Percentiles rank a stretch among this genome's conserved stretches.
Conservation (phyloP, 805 yeast genomes). For the Sugiyamaella chiloensis region DNA sequence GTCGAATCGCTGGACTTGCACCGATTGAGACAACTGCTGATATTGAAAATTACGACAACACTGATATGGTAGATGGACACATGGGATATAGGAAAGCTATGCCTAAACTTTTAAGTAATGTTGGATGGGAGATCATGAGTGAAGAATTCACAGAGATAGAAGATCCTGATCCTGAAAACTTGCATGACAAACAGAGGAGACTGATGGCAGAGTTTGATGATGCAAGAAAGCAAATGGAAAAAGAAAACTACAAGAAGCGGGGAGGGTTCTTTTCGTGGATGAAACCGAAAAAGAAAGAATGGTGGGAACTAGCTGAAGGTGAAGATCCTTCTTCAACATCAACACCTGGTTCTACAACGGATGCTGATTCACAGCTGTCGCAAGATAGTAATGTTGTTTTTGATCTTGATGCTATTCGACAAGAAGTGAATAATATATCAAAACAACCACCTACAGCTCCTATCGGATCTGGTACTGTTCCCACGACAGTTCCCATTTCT, state of each 20-base stretch:
- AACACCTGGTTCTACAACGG: conserved; percentile 37
- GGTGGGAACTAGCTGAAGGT: conserved; percentile 50
- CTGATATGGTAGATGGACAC: conserved; percentile 87
- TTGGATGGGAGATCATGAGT: conserved; percentile 77
- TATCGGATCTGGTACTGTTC: neutral
- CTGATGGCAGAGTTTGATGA: conserved; percentile 82
- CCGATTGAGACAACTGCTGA: conserved; percentile 53
- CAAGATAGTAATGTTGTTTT: conserved; percentile 37
- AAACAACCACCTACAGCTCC: conserved; percentile 11
- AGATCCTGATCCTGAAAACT: conserved; percentile 88
- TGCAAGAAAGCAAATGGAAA: conserved; percentile 61
- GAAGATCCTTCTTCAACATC: conserved; percentile 35
- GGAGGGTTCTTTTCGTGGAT: conserved; percentile 41
- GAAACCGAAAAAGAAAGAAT: conserved; percentile 51
- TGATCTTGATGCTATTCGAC: conserved; percentile 38
- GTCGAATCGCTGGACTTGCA: conserved; percentile 86
- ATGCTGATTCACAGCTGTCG: conserved; percentile 33
- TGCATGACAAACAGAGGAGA: conserved; percentile 72
- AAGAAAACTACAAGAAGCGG: conserved; percentile 31
- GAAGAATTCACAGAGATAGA: conserved; percentile 96
- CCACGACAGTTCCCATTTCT: neutral
- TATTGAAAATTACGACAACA: conserved; percentile 83
- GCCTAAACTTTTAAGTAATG: conserved; percentile 67
- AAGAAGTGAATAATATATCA: conserved; percentile 35
- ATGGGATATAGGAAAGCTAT: conserved; percentile 95